Percentiles rank a stretch among this genome's conserved stretches.
Conservation (phyloP, 805 yeast species). For the Teunomyces barrocoloradensis region DNA sequence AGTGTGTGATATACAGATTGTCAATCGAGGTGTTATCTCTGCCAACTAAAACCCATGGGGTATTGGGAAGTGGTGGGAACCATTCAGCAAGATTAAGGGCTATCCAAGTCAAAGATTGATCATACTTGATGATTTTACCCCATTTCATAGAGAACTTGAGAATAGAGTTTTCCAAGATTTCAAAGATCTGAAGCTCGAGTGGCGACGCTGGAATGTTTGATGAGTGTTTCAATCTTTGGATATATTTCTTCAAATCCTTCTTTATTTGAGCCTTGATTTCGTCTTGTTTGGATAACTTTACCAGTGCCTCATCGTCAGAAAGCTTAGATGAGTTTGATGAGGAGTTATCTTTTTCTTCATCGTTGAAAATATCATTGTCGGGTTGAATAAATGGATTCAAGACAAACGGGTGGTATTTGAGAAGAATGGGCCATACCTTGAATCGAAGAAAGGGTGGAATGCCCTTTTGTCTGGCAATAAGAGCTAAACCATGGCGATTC, state of each 20-base stretch:
- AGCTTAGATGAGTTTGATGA: conserved; percentile 2
- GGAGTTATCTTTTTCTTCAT: conserved; percentile 12
- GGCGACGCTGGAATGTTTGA: conserved; percentile 30
- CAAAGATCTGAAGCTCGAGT: conserved; percentile 53
- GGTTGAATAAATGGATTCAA: conserved; percentile 69
- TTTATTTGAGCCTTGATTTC: conserved; percentile 38
- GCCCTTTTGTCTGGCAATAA: conserved; percentile 78
- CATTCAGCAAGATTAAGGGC: conserved; percentile 88
- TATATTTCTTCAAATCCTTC: conserved; percentile 61
- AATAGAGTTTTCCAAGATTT: conserved; percentile 58
- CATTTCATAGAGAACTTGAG: conserved; percentile 67
- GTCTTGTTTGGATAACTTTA: conserved; percentile 11
- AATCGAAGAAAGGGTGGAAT: conserved; percentile 79
- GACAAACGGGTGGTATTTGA: conserved; percentile 84
- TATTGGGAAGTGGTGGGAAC: conserved; percentile 64
- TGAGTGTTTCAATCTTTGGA: conserved; percentile 42
- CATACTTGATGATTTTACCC: conserved; percentile 76
- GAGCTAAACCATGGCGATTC: conserved; percentile 74
- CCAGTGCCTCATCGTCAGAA: background rate
- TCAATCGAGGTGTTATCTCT: conserved; percentile 37
- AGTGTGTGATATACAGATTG: conserved; percentile 28
- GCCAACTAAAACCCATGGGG: conserved; percentile 55
- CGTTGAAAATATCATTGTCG: conserved; percentile 38
- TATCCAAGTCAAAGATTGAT: conserved; percentile 81
- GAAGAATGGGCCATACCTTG: conserved; percentile 78